Base-by-base conservation (phyloP, 176 grass and related monocot species). In the Zoysia pacifica region DNA sequence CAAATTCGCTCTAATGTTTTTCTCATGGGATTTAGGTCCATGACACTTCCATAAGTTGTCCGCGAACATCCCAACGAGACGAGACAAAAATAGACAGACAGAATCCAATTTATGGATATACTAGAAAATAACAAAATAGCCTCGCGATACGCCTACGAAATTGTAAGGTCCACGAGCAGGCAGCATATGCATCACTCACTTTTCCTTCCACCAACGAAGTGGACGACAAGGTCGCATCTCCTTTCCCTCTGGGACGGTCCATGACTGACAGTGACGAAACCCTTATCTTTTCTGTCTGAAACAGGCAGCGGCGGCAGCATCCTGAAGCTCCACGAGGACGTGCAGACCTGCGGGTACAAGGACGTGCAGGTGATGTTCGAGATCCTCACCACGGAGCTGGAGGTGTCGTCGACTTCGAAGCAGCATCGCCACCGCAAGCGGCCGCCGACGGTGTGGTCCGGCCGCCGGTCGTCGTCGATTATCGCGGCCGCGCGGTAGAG, bases 361-460 rank as follows among this genome's bases (percentile, higher is more conserved):
- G 94, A 97, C 86, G 94, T 94, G 69, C 91, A 97, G 68, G 87
- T 97, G 86, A 90, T 97, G 87, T 97, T 93, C 73, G 94, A 97
- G 74, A 97, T 97, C 36, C 87, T 97, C 79, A 90, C 69, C 8
- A 88, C 91, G 7, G 91, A 86, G 63, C 81, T 88, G 60, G 91
- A 91, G 84, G 87, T 77, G 38, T 72, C 84, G 28, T 28, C 28
- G 28, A 28, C 28, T 28, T 28, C 28, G 3, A 67, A 81, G 28
- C 28, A 28, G 81, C 81, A 63, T 4, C 44, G 28, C 28, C 28
- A 28, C 28, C 85, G 62, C 41, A 86, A 88, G 37, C 51, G 39
- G 85, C 72, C 62, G 62, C 19, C 73, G 63, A n/a, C 68, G 8
- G 70, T 66, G 36, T 84, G 85, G 71, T 48, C 77, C 81, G 5